phyloP scores from a whole-genome alignment of 768 basidiomycete species.

The Arthromyces matolae region DNA sequence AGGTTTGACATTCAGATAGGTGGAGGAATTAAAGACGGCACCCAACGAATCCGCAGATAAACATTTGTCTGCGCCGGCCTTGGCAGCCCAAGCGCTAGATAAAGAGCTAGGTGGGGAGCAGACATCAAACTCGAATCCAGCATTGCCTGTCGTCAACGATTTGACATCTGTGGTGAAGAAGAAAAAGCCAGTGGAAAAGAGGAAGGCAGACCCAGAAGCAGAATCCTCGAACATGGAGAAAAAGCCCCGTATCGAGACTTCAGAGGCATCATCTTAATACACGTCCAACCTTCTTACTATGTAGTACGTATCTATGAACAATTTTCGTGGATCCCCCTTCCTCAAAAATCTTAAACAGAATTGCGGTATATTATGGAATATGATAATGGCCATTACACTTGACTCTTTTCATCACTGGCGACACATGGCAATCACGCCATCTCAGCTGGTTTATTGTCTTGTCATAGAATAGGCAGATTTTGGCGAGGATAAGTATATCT shows the following conservation, averaged over 20 bases:
- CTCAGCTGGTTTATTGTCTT: too few species aligned
- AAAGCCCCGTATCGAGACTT: slow-evolving; percentile 56
- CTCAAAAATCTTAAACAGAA: too few species aligned
- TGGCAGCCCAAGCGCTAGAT: slow-evolving; percentile 70
- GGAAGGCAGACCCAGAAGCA: slow-evolving; percentile 66
- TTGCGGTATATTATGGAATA: too few species aligned
- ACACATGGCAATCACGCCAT: too few species aligned
- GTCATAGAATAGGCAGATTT: too few species aligned
- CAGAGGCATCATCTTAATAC: slow-evolving; percentile 18
- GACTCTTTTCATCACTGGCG: too few species aligned
- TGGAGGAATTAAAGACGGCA: slow-evolving; percentile 85
- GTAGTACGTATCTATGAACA: background rate
- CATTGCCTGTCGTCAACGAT: slow-evolving; percentile 62
- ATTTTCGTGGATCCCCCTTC: too few species aligned
- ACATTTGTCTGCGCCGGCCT: slow-evolving; percentile 56
- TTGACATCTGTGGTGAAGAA: slow-evolving; percentile 89
- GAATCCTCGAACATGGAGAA: slow-evolving; percentile 52
- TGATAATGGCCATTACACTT: too few species aligned
- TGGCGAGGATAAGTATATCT: too few species aligned
- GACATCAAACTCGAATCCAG: slow-evolving; percentile 30
- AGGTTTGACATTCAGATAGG: slow-evolving; percentile 39
- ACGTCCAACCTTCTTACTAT: too few species aligned
- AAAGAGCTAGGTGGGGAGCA: slow-evolving; percentile 54
- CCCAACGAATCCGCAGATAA: slow-evolving; percentile 54
- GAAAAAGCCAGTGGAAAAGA: slow-evolving; percentile 55